These are phyloP conservation scores for Fusarium buharicum DNA, from an alignment of 2,329 filamentous ascomycete species.

Conservation along the genomic window DNA sequence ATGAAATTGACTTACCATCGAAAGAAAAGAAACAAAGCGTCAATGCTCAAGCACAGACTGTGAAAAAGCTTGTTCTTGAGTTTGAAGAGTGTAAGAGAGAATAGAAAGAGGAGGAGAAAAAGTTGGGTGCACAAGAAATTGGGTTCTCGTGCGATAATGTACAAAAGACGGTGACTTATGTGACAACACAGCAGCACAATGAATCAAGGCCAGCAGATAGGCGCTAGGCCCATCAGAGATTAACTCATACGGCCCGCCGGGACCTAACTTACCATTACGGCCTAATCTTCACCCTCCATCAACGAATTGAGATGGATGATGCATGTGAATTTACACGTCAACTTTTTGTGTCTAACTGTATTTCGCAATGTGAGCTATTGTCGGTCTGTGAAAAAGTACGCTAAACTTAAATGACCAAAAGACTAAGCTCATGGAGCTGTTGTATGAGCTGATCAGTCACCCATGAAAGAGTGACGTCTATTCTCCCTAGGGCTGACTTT, in stretches of 20 bases:
- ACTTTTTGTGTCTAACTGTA: neutral
- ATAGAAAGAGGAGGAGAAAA: conserved; percentile 9
- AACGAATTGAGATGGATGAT: neutral
- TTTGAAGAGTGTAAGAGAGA: neutral
- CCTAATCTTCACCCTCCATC: neutral
- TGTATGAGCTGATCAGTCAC: neutral
- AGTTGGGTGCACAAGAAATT: conserved; percentile 26
- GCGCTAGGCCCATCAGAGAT: conserved; percentile 12
- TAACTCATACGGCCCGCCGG: conserved; percentile 32
- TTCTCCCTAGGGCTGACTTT: neutral
- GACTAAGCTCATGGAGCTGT: neutral
- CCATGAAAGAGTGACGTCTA: conserved; percentile 1
- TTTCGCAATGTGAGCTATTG: neutral
- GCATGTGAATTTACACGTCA: conserved; percentile 5
- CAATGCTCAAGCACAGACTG: conserved; percentile 1
- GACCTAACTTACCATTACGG: conserved; percentile 25
- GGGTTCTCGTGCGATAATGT: conserved; percentile 28
- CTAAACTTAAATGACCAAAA: neutral
- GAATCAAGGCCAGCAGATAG: conserved; percentile 11
- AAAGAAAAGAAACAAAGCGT: conserved; percentile 5
- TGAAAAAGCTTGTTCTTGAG: neutral
- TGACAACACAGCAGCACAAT: neutral
- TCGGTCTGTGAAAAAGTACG: neutral
- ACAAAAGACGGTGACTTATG: no score
- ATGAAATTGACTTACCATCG: conserved; percentile 25